phyloP scores from a whole-genome alignment of 805 yeast genomes.

The Saturnispora galanensis region DNA sequence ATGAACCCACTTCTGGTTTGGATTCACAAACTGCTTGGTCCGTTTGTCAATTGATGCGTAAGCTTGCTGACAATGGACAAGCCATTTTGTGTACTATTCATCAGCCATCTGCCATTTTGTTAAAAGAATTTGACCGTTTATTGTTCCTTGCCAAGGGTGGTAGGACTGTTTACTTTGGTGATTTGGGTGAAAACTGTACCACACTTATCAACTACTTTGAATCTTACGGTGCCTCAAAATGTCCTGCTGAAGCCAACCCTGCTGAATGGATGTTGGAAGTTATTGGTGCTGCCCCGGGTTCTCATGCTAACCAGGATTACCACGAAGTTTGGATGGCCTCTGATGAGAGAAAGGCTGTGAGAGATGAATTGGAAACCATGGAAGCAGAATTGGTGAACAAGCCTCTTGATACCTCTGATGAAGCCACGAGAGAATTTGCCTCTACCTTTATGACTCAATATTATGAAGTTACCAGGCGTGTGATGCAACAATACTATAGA shows the following conservation, averaged over 20 bases:
- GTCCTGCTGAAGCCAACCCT: conserved; percentile 66
- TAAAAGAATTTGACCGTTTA: conserved; percentile 71
- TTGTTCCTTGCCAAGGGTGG: conserved; percentile 65
- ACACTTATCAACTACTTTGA: conserved; percentile 60
- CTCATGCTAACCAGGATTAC: conserved; percentile 63
- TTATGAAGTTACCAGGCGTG: conserved; percentile 38
- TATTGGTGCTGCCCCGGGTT: conserved; percentile 77
- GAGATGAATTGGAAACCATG: conserved; percentile 53
- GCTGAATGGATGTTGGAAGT: conserved; percentile 91
- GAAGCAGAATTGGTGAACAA: conserved; percentile 41
- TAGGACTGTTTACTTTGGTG: conserved; percentile 67
- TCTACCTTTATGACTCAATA: conserved; percentile 33
- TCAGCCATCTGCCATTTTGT: conserved; percentile 74
- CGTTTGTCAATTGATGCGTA: conserved; percentile 42
- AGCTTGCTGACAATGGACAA: conserved; percentile 43
- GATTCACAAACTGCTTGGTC: conserved; percentile 57
- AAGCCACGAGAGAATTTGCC: conserved; percentile 35
- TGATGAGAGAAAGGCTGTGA: conserved; percentile 46
- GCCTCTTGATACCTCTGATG: conserved; percentile 27
- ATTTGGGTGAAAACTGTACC: conserved; percentile 46
- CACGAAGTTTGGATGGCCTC: conserved; percentile 73
- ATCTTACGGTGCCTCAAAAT: conserved; percentile 49
- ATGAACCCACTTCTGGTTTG: conserved; percentile 54
- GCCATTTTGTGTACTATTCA: conserved; percentile 64
- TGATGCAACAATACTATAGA: conserved; percentile 55